Base-by-base conservation (phyloP, 1,284 basidiomycete species). In the Ustilago tritici region DNA sequence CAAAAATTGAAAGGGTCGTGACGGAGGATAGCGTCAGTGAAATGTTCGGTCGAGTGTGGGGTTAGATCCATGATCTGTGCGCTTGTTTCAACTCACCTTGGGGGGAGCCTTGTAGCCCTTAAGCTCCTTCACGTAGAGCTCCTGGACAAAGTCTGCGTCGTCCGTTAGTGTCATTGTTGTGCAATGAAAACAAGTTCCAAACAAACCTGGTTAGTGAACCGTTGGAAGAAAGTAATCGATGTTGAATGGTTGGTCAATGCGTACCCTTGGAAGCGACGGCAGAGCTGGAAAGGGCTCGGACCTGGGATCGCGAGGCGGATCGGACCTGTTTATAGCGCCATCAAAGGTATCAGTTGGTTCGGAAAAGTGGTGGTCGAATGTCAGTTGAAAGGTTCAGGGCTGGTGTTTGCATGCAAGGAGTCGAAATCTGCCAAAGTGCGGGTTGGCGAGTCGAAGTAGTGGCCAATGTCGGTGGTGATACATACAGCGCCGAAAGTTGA, bases 71-170 rank as follows among this genome's bases (percentile, higher is more conserved):
- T 60, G 70, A 56, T 56, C 56, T 34, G 47, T 69, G 58, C 65
- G 56, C 38, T 43, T 49, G n/a, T 5, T 15, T 11, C 28, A 41
- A 77, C 85, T 60, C 52, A 86, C 86, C 80, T 82, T 82, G 36
- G 83, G 72, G 43, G 84, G 87, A 40, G 89, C 87, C 89, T 95
- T 96, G 91, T 95, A 98, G 19, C 90, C 87, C 89, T 93, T 96
- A 86, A 98, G 90, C 89, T 96, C 93, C 85, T 90, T 91, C 81
- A 98, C 84, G 88, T 98, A 98, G 65, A 96, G 87, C 81, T 97
- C 94, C 90, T 96, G 93, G 67, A 98, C 90, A 83, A 96, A 89
- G 89, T 97, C 95, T 96, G 70, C 57, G 12, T 34, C 40, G 28
- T 9, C 14, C 12, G 14, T 28, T 28, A 31, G 41, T 23, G 3